phyloP scores from a whole-genome alignment of 2,329 filamentous ascomycete species.

The Colletotrichum noveboracense region DNA sequence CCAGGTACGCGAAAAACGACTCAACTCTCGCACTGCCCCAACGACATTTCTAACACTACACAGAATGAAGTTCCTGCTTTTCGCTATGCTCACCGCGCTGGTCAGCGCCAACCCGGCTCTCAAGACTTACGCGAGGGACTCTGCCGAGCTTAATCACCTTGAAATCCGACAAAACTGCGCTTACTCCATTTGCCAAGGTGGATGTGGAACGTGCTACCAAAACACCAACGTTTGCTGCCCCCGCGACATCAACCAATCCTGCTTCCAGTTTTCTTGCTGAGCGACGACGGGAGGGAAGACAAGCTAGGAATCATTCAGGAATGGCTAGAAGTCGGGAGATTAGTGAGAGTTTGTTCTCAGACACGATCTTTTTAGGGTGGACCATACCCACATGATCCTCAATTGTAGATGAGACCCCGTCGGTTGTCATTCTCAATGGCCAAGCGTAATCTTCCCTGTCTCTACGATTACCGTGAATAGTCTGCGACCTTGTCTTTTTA shows the following conservation, averaged over 20 bases:
- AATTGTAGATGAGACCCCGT: too few species aligned
- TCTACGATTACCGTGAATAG: too few species aligned
- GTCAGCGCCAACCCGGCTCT: background rate
- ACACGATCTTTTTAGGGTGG: too few species aligned
- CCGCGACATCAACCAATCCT: background rate
- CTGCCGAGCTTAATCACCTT: background rate
- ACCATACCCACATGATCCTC: too few species aligned
- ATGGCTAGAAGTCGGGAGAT: too few species aligned
- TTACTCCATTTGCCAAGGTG: background rate
- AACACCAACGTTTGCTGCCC: background rate
- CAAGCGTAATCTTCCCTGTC: too few species aligned
- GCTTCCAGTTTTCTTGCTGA: background rate
- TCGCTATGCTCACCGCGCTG: background rate
- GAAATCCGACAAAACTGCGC: background rate
- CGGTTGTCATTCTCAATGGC: too few species aligned
- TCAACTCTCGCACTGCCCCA: background rate
- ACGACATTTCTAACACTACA: background rate
- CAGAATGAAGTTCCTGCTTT: background rate
- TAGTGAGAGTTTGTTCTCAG: too few species aligned
- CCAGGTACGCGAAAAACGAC: background rate
- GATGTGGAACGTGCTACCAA: background rate
- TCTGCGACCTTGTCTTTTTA: too few species aligned
- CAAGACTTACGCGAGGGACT: background rate
- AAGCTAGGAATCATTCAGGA: too few species aligned
- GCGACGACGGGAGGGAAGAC: too few species aligned